Evolutionary conservation across 768 basidiomycete genomes (phyloP).

Genomic region (Tricholoma hemisulphureum): DNA sequence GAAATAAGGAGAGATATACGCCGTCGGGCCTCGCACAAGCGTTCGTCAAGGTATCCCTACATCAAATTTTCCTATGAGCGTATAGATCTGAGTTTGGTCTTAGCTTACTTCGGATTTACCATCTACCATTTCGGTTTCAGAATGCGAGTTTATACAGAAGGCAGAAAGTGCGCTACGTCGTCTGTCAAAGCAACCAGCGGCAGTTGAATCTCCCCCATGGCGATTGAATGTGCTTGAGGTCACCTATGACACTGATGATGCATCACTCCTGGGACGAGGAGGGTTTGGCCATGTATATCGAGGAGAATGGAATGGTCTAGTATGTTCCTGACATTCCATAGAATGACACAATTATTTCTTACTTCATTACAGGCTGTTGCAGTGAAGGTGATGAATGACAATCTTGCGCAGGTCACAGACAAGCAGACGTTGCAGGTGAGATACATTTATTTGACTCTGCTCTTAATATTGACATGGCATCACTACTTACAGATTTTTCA

Average conservation of each 20-base stretch:
- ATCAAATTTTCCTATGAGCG: neutral
- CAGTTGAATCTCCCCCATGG: constrained; percentile 22
- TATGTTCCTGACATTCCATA: neutral
- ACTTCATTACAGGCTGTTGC: constrained; percentile 22
- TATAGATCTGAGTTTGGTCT: neutral
- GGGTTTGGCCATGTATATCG: constrained; percentile 27
- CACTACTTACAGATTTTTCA: neutral
- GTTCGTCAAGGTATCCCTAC: constrained; percentile 13
- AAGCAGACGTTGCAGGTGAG: constrained; percentile 28
- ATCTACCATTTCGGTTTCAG: neutral
- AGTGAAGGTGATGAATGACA: constrained; percentile 28
- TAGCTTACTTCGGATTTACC: constrained; percentile 8
- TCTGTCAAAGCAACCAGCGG: constrained; percentile 12
- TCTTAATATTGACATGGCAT: neutral
- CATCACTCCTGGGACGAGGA: constrained; percentile 22
- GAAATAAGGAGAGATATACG: too few species aligned
- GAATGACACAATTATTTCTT: neutral
- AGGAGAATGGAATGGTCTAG: constrained; percentile 26
- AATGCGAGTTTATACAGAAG: constrained; percentile 15
- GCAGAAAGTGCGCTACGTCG: constrained; percentile 9
- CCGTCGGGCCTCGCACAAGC: constrained; percentile 6
- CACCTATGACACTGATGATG: constrained; percentile 16
- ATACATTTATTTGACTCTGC: neutral
- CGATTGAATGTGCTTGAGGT: constrained; percentile 27
- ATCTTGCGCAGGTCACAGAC: constrained; percentile 12